Base-by-base conservation (phyloP, 306 rosid genomes). In the Ceratonia siliqua region DNA sequence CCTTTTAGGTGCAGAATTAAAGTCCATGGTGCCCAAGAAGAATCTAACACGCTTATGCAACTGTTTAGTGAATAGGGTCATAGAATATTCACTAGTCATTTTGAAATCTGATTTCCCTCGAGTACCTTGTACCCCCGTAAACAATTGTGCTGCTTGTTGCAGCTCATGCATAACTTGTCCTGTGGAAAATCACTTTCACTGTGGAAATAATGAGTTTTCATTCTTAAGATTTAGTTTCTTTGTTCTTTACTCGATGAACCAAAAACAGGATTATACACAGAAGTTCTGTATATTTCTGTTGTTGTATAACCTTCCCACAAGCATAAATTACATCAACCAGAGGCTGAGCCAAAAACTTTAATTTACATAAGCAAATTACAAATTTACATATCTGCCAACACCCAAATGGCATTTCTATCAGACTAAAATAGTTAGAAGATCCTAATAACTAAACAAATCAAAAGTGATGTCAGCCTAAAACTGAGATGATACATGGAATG, bases 341-440 rank as follows among this genome's bases (percentile, higher is more conserved):
- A 74, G 64, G 76, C 52, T 17, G 68, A 41, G 46, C 21, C 50
- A 67, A 78, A 75, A 68, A 32, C 4, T 25, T 76, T 78, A 81
- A 87, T 87, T 74, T 83, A 85, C 89, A 83, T 8, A n/a, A 52
- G 72, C 69, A 74, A 62, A 82, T 63, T 68, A 75, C 78, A 84
- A 54, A 70, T 78, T 68, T 83, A 72, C 88, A 88, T 57, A 75
- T 67, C 53, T 69, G 74, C 74, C 52, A 73, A 74, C 15, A 58
- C 76, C 61, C 53, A 36, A 65, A 27, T 35, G 79, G 79, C 41
- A 67, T 65, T 62, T 53, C 68, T 81, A 77, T 66, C 54, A 56
- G 59, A 61, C 25, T 30, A 71, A 56, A 43, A 36, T 58, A 15
- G 22, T 22, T 8, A 74, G 17, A 77, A 79, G 58, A 67, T 48